phyloP scores from a whole-genome alignment of 306 rosid species.

The Cajanus cajan region DNA sequence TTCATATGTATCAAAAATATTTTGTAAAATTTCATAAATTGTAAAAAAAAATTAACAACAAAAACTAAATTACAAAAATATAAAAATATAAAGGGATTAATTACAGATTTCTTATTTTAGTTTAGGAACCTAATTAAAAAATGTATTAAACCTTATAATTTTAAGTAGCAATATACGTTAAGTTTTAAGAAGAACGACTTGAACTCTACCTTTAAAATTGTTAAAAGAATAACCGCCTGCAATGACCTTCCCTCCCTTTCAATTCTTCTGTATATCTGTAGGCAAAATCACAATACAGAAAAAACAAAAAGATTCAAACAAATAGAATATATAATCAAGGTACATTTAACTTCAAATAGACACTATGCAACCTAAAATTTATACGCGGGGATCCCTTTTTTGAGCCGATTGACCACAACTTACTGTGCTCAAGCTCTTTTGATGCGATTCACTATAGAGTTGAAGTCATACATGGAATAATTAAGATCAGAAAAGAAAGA shows the following conservation, averaged over 20 bases:
- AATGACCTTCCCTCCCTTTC: conserved; percentile 12
- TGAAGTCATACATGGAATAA: not conserved
- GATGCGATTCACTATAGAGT: not conserved
- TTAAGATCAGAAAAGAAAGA: not conserved
- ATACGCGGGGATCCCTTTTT: not conserved
- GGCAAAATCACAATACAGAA: conserved; percentile 1
- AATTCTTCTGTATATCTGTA: conserved; percentile 16
- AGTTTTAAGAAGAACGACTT: not conserved
- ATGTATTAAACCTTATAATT: too few relatives aligned
- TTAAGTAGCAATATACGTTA: not conserved
- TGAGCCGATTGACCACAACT: not conserved
- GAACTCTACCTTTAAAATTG: not conserved
- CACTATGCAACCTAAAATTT: not conserved
- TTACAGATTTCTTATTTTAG: too few relatives aligned
- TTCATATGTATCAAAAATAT: too few relatives aligned
- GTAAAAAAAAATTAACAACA: too few relatives aligned
- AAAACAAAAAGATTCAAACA: conserved; percentile 19
- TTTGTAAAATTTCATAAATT: too few relatives aligned
- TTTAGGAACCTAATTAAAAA: too few relatives aligned
- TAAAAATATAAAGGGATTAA: too few relatives aligned
- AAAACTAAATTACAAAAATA: too few relatives aligned
- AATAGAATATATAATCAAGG: not conserved
- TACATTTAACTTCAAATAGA: not conserved
- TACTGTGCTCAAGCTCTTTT: not conserved
- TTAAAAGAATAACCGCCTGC: conserved; percentile 14